Conservation (phyloP, 106 monocot genomes). For the Allium cepa region DNA sequence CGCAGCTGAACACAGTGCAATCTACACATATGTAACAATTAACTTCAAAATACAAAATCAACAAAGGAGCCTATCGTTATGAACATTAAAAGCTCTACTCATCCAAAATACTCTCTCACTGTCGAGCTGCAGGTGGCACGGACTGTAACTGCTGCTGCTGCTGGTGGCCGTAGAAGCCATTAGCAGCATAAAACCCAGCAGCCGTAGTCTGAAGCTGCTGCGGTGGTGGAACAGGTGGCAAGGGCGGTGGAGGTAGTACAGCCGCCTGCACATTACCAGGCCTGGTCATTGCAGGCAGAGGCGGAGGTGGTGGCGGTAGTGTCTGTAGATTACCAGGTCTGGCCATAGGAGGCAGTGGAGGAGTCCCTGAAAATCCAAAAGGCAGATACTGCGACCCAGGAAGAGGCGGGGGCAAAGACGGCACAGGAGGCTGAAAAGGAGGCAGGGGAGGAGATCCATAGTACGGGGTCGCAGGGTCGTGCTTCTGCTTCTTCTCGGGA, state of each 20-base stretch:
- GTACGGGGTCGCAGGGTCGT: slow-evolving; percentile 36
- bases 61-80: slow-evolving; percentile 12
- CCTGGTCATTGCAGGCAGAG: slow-evolving; percentile 31
- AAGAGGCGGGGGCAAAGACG: slow-evolving; percentile 31
- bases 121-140: slow-evolving; percentile 39
- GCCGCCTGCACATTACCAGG: slow-evolving; percentile 24
- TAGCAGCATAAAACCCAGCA: slow-evolving; percentile 50
- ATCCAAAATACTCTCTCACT: slow-evolving; percentile 13
- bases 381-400: slow-evolving; percentile 20
- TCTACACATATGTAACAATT: neutral
- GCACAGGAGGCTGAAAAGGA: slow-evolving; percentile 21
- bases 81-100: slow-evolving; percentile 11
- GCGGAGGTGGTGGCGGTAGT: slow-evolving; percentile 25
- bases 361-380: slow-evolving; percentile 28
- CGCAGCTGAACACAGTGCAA: neutral
- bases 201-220: slow-evolving; percentile 13
- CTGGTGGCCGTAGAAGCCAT: slow-evolving; percentile 46
- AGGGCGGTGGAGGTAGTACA: slow-evolving; percentile 17
- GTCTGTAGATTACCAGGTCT: slow-evolving; percentile 28
- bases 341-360: slow-evolving; percentile 37
- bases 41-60: neutral
- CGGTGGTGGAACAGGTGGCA: slow-evolving; percentile 1
- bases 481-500: slow-evolving; percentile 62
- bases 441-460: slow-evolving; percentile 13
- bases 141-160: slow-evolving; percentile 20